Evolutionary conservation across 192 early-diverging fungal genomes (phyloP).

Genomic region (Coemansia reversa): DNA sequence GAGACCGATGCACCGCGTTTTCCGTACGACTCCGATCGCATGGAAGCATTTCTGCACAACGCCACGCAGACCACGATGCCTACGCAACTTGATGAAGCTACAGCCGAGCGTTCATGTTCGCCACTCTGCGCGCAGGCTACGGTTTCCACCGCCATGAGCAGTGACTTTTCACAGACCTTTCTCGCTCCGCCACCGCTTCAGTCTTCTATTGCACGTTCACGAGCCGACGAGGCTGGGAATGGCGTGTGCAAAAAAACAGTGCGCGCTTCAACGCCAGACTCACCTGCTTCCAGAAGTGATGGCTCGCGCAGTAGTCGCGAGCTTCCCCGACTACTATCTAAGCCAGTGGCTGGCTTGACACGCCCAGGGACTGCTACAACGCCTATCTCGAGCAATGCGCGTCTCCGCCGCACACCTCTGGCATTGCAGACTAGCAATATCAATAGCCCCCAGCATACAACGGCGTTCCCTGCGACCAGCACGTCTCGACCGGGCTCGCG

Average conservation of each 20-base stretch:
- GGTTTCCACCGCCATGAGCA: slow-evolving; percentile 11
- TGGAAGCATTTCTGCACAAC: slow-evolving; percentile 11
- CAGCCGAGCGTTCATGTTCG: neutral
- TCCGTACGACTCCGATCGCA: slow-evolving; percentile 33
- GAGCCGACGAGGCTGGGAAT: neutral
- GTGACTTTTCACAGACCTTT: slow-evolving; percentile 42
- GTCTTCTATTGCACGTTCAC: neutral
- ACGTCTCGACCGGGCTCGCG: neutral
- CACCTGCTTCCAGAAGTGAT: too few species aligned
- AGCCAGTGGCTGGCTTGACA: neutral
- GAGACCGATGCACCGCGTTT: slow-evolving; percentile 11
- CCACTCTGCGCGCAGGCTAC: neutral
- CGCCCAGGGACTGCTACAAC: neutral
- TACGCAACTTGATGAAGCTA: slow-evolving; percentile 25
- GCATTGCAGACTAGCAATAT: slow-evolving; percentile 7
- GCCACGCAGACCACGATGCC: slow-evolving; percentile 22
- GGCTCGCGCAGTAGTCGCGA: neutral
- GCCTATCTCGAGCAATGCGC: neutral
- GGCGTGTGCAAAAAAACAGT: neutral
- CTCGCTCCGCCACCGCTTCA: slow-evolving; percentile 12
- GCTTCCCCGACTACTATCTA: neutral
- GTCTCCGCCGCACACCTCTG: slow-evolving; percentile 10
- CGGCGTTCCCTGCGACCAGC: neutral
- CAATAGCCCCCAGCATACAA: neutral
- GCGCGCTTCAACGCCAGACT: too few species aligned